Conservation (phyloP, 352 stramenopile species). For the Pythium sp. region DNA sequence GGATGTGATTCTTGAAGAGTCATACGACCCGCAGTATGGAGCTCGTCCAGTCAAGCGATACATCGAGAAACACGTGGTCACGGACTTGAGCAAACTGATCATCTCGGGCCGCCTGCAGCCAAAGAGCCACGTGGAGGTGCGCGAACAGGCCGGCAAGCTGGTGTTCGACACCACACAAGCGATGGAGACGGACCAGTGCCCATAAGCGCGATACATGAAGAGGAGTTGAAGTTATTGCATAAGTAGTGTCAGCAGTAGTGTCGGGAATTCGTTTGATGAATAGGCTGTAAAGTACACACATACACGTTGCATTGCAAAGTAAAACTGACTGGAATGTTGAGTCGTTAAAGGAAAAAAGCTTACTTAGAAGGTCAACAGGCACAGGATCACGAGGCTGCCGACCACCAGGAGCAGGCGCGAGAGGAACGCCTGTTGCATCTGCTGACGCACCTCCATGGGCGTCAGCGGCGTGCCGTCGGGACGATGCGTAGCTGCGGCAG, state of each 20-base stretch:
- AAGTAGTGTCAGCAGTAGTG: neutral
- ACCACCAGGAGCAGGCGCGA: constrained; percentile 70
- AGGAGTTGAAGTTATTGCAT: neutral
- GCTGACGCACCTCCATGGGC: constrained; percentile 51
- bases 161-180: constrained; percentile 43
- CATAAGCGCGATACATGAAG: neutral
- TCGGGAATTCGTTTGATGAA: neutral
- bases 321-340: neutral
- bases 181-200: constrained; percentile 32
- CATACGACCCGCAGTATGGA: constrained; percentile 94
- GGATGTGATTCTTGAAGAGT: constrained; percentile 89
- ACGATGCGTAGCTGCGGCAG: constrained; percentile 32
- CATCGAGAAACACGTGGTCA: constrained; percentile 94
- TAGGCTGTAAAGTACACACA: neutral
- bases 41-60: constrained; percentile 95
- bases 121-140: constrained; percentile 69
- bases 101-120: constrained; percentile 48
- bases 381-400: constrained; percentile 70
- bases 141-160: constrained; percentile 41
- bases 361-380: constrained; percentile 63
- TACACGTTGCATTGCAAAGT: neutral
- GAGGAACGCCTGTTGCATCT: constrained; percentile 71
- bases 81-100: constrained; percentile 75
- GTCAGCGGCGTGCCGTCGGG: constrained; percentile 45
- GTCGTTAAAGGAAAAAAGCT: neutral